Base-by-base conservation (phyloP, 2,329 filamentous ascomycete species). In the Daldinia sp. region DNA sequence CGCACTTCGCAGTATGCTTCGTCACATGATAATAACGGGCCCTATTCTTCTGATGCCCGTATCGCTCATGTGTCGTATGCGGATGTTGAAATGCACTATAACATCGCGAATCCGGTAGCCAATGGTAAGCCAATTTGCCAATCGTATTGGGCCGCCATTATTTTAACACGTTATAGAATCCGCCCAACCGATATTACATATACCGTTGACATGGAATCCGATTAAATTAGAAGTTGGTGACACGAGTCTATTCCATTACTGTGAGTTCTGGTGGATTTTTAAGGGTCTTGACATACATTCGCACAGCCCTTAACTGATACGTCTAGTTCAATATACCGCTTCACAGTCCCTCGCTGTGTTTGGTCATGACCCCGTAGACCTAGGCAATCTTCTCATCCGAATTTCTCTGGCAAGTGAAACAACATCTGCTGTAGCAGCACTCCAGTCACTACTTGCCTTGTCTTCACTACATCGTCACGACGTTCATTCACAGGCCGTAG, bases 301-400 rank as follows among this genome's bases (percentile, higher is more conserved):
- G 5, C 28, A 48, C 28, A n/a, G 2, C n/a, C 23, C 6, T 2
- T 48, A 26, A 28, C 20, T 48, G 12, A 48, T 13, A 37, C 9
- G 15, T 13, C n/a, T 44, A 73, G 71, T 73, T 42, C 33, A 28
- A 39, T 65, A n/a, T 9, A 39, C 56, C n/a, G 75, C 75, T 5
- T 74, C 70, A 4, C 53, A 50, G 28, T 70, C 73, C n/a, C 72
- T 77, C 2, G 46, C 71, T 15, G 73, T 56, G 6, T 72, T 76
- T 57, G 71, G 72, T 15, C 70, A 71, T 30, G 64, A 71, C 18
- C 53, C 69, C 5, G 35, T 56, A 3, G 62, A 62, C 30, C 57
- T 76, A 20, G 72, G 74, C 0, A 64, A 71, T 23, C n/a, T 70
- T 3, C 62, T 77, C 10, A 50, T 74, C 33, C 73, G 73, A 18